A percentile compares a stretch with the other conserved stretches of the same genome.
Evolutionary conservation across 2,329 filamentous ascomycete genomes (phyloP).

Genomic region (Talaromyces rugulosus): DNA sequence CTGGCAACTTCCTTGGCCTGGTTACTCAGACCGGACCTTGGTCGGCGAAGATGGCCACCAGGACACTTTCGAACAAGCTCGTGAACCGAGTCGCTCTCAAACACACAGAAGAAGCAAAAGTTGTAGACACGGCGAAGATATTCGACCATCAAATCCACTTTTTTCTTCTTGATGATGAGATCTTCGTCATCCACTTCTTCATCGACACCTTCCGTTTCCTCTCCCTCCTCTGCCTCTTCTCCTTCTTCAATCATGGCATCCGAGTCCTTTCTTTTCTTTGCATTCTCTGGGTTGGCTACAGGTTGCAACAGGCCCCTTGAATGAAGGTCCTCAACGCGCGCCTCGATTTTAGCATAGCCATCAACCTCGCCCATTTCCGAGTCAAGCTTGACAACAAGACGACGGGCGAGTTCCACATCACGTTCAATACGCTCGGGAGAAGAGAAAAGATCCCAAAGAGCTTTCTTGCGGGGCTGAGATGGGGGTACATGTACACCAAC

Average conservation of each 20-base stretch:
- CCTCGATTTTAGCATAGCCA: slow-evolving; percentile 74
- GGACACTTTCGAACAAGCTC: slow-evolving; percentile 94
- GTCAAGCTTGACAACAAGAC: slow-evolving; percentile 80
- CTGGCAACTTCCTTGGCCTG: slow-evolving; percentile 79
- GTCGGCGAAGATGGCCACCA: slow-evolving; percentile 91
- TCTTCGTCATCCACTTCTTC: slow-evolving; percentile 86
- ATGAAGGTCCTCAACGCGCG: slow-evolving; percentile 76
- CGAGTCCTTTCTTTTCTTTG: slow-evolving; percentile 54
- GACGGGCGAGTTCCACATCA: slow-evolving; percentile 76
- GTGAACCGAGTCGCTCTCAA: slow-evolving; percentile 95
- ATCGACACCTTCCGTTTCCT: slow-evolving; percentile 66
- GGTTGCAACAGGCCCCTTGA: slow-evolving; percentile 72
- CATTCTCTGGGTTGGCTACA: slow-evolving; percentile 35
- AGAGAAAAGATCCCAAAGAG: slow-evolving; percentile 93
- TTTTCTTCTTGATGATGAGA: slow-evolving; percentile 88
- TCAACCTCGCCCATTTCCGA: slow-evolving; percentile 75
- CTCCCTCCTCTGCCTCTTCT: slow-evolving; percentile 72
- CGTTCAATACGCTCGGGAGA: slow-evolving; percentile 89
- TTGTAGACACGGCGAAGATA: slow-evolving; percentile 96
- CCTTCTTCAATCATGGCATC: slow-evolving; percentile 8
- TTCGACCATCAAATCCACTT: slow-evolving; percentile 90
- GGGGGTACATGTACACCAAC: slow-evolving; percentile 94
- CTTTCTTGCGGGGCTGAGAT: slow-evolving; percentile 82
- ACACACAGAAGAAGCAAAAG: slow-evolving; percentile 99
- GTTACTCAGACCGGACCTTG: slow-evolving; percentile 76